Percentiles rank a stretch among this genome's conserved stretches.
Evolutionary conservation across 2,329 filamentous ascomycete species (phyloP).

Genomic region (Beauveria bassiana): DNA sequence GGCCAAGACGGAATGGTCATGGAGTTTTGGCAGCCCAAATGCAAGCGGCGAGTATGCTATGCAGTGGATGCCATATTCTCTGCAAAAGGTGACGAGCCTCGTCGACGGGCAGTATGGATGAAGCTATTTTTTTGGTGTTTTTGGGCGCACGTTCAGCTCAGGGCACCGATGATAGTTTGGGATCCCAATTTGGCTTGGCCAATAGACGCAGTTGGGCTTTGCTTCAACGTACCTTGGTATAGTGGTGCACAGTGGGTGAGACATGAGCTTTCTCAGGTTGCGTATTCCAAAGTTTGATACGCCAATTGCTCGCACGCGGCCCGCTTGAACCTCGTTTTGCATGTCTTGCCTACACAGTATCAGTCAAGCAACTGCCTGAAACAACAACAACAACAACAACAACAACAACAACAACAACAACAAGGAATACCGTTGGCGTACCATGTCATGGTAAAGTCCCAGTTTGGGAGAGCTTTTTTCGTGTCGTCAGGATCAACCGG

Average conservation of each 20-base stretch:
- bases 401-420: too few species aligned
- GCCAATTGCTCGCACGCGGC: constrained; percentile 73
- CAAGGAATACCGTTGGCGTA: not conserved
- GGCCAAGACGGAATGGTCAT: not conserved
- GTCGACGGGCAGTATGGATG: constrained; percentile 1
- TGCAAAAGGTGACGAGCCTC: not conserved
- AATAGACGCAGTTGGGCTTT: too few species aligned
- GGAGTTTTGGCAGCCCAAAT: not conserved
- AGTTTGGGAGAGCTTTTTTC: not conserved
- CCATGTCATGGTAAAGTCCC: constrained; percentile 7
- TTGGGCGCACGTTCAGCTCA: not conserved
- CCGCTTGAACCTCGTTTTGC: constrained; percentile 59
- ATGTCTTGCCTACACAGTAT: constrained; percentile 35
- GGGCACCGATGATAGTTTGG: too few species aligned
- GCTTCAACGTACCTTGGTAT: not conserved
- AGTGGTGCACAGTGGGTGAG: constrained; percentile 35
- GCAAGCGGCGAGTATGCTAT: constrained; percentile 6
- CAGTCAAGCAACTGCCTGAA: not conserved
- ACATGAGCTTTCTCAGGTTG: constrained; percentile 71
- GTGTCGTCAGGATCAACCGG: not conserved
- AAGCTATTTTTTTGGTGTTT: not conserved
- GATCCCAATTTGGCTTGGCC: not conserved
- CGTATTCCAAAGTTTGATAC: constrained; percentile 80
- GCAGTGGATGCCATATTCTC: not conserved
- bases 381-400: not conserved